These are phyloP conservation scores for Leccinum fibrillosum DNA, from an alignment of 768 basidiomycete genomes.

Conservation along the genomic window DNA sequence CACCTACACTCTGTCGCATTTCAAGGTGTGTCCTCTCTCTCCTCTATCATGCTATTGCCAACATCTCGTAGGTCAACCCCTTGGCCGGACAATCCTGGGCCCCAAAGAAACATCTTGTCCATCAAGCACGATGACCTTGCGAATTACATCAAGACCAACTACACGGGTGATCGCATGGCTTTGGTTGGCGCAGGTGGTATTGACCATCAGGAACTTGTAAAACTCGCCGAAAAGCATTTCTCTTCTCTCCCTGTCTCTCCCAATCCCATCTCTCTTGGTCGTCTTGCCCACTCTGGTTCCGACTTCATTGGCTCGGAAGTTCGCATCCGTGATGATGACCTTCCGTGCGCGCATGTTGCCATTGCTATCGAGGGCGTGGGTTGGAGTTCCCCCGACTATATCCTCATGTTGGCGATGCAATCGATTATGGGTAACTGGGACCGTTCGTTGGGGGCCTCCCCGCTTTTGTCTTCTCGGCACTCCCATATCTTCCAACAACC, in stretches of 20 bases:
- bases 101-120: conserved; percentile 95
- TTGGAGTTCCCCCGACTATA: conserved; percentile 98
- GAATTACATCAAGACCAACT: conserved; percentile 95
- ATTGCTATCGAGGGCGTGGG: conserved; percentile 97
- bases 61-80: conserved; percentile 68
- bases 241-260: conserved; percentile 76
- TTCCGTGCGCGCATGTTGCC: conserved; percentile 87
- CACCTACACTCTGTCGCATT: conserved; percentile 96
- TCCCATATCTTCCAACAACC: conserved; percentile 87
- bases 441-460: conserved; percentile 86
- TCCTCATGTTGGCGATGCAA: conserved; percentile 99
- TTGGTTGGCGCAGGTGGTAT: conserved; percentile 97
- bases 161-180: conserved; percentile 98
- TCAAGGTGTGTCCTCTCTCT: conserved; percentile 57
- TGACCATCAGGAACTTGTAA: conserved; percentile 87
- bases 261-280: conserved; percentile 86
- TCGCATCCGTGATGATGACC: conserved; percentile 88
- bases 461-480: conserved; percentile 86
- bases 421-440: conserved; percentile 99
- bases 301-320: conserved; percentile 93
- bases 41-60: conserved; percentile 5
- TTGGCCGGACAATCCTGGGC: conserved; percentile 96
- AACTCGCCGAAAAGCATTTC: conserved; percentile 94
- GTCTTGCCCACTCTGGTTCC: conserved; percentile 71
- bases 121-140: conserved; percentile 88